A percentile compares a stretch with the other conserved stretches of the same genome.
Evolutionary conservation across 441 rosid species (phyloP).

Genomic region (Manihot esculenta): DNA sequence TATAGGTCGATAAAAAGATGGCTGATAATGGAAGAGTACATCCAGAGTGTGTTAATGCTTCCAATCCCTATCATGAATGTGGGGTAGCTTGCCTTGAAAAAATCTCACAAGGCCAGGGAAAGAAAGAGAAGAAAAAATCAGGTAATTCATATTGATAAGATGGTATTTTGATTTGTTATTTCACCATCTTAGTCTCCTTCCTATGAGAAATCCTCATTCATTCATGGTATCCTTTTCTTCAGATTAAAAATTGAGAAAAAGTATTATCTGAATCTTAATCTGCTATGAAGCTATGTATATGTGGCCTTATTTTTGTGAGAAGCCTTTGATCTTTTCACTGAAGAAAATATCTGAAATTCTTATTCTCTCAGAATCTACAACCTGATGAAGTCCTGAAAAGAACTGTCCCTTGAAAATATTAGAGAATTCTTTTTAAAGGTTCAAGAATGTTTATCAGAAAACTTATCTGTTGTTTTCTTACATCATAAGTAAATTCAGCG

Average conservation of each 20-base stretch:
- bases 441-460: not conserved
- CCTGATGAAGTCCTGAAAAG: not conserved
- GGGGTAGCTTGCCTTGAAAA: conserved; percentile 61
- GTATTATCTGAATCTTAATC: not conserved
- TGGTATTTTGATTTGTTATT: not conserved
- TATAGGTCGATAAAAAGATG: conserved; percentile 24
- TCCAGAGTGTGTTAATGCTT: conserved; percentile 56
- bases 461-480: not conserved
- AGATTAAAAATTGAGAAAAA: not conserved
- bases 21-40: conserved; percentile 46
- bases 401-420: not conserved
- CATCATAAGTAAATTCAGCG: too few species aligned
- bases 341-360: not conserved
- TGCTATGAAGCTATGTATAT: not conserved
- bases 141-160: conserved; percentile 34
- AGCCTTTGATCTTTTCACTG: not conserved
- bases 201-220: not conserved
- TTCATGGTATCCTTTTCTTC: not conserved
- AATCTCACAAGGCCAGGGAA: conserved; percentile 47
- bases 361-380: not conserved
- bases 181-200: not conserved
- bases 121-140: conserved; percentile 47
- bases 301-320: not conserved
- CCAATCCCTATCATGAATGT: conserved; percentile 87
- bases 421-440: not conserved